Percentiles rank a stretch among this genome's conserved stretches.
Evolutionary conservation across 2,329 filamentous ascomycete species (phyloP).

Genomic region (Pseudogymnoascus sp.): DNA sequence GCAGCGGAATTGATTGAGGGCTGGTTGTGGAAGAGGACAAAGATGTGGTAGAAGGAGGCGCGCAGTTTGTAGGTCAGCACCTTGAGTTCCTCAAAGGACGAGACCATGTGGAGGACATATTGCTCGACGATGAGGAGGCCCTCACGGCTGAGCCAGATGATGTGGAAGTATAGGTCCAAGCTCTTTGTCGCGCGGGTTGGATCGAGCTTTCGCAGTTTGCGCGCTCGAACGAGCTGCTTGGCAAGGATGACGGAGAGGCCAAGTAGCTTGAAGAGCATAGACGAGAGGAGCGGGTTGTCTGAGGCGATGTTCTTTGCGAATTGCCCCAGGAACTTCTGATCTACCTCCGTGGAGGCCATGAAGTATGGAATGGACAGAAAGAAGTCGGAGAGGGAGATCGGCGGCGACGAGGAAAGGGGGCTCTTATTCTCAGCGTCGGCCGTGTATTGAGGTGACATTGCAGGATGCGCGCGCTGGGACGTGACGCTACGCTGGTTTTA

Average conservation of each 20-base stretch:
- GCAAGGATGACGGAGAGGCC: constrained; percentile 85
- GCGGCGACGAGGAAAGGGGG: background rate
- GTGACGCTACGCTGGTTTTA: constrained; percentile 3
- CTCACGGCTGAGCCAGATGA: constrained; percentile 91
- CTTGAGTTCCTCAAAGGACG: constrained; percentile 70
- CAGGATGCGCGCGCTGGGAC: constrained; percentile 1
- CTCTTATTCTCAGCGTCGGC: background rate
- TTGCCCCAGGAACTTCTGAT: constrained; percentile 91
- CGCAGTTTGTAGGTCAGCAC: constrained; percentile 86
- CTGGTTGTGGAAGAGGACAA: constrained; percentile 90
- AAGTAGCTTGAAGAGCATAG: constrained; percentile 81
- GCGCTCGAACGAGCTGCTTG: constrained; percentile 71
- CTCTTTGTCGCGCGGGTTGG: constrained; percentile 69
- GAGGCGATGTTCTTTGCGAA: constrained; percentile 72
- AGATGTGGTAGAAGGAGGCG: constrained; percentile 93
- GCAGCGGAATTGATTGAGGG: constrained; percentile 49
- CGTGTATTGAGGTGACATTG: background rate
- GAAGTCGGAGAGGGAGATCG: background rate
- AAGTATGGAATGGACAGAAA: constrained; percentile 3
- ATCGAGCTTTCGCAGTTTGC: constrained; percentile 76
- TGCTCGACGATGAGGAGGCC: constrained; percentile 80
- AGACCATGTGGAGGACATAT: constrained; percentile 79
- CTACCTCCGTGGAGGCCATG: constrained; percentile 95
- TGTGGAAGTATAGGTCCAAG: constrained; percentile 77
- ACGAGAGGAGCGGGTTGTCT: constrained; percentile 70